phyloP scores from a whole-genome alignment of 2,329 filamentous ascomycete species.

The Fusarium falciforme region DNA sequence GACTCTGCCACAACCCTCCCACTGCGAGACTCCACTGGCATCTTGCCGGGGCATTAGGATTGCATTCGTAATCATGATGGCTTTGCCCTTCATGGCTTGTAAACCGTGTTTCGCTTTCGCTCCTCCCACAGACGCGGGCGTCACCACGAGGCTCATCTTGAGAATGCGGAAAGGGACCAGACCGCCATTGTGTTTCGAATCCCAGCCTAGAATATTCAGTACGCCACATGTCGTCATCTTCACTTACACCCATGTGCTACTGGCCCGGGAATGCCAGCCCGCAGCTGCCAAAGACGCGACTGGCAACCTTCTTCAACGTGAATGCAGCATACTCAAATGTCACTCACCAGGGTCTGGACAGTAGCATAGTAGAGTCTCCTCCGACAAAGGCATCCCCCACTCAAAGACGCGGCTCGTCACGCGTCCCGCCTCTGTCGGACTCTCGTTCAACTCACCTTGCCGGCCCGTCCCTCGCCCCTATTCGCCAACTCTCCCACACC shows the following conservation, averaged over 20 bases:
- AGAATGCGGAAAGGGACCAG: not conserved
- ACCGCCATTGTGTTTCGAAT: slow-evolving; percentile 8
- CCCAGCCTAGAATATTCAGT: slow-evolving; percentile 12
- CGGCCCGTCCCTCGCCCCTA: slow-evolving; percentile 28
- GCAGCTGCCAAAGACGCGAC: not conserved
- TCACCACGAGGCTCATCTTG: not conserved
- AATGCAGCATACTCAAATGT: slow-evolving; percentile 15
- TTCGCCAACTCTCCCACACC: slow-evolving; percentile 29
- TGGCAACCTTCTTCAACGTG: slow-evolving; percentile 27
- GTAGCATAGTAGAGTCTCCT: slow-evolving; percentile 11
- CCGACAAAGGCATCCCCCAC: slow-evolving; percentile 3
- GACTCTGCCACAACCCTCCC: not conserved
- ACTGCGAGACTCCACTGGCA: not conserved
- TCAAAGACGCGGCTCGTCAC: slow-evolving; percentile 22
- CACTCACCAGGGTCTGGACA: slow-evolving; percentile 6
- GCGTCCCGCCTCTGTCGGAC: slow-evolving; percentile 8
- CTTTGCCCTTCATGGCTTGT: not conserved
- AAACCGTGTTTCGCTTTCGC: not conserved
- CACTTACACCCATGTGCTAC: not conserved
- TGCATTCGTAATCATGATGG: not conserved
- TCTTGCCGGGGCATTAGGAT: not conserved
- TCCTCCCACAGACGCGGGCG: not conserved
- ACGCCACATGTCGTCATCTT: slow-evolving; percentile 28
- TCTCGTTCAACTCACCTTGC: slow-evolving; percentile 16
- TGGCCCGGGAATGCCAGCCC: slow-evolving; percentile 7